Conservation (phyloP, 352 stramenopile genomes). For the Peronosclerospora sorghi region DNA sequence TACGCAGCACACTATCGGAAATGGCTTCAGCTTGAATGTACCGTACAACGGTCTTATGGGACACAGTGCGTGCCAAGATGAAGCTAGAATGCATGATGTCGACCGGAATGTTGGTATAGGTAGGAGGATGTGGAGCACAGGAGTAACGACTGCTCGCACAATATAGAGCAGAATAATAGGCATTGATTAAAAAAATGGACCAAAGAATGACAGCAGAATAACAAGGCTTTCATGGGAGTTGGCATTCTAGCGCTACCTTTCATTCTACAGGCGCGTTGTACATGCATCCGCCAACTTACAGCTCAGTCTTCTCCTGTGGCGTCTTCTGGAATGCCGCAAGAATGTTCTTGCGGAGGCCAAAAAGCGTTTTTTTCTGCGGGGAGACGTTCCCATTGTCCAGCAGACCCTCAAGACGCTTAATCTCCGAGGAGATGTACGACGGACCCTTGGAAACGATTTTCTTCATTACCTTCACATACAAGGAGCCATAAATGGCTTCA, state of each 20-base stretch:
- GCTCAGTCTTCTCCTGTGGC: constrained; percentile 30
- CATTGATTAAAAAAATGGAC: constrained; percentile 10
- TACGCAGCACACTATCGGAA: constrained; percentile 74
- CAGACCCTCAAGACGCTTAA: constrained; percentile 69
- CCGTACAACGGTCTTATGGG: neutral
- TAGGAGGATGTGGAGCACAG: neutral
- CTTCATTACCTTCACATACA: constrained; percentile 87
- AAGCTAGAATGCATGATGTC: constrained; percentile 2
- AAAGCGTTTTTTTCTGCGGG: constrained; percentile 83
- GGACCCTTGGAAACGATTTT: constrained; percentile 84
- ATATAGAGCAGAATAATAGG: constrained; percentile 21
- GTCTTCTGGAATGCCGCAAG: constrained; percentile 56
- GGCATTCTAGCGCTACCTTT: constrained; percentile 12
- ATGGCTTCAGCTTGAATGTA: constrained; percentile 64
- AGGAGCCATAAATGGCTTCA: constrained; percentile 61
- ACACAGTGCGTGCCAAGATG: neutral
- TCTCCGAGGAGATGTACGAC: constrained; percentile 75
- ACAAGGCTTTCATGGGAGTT: constrained; percentile 3
- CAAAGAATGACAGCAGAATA: neutral
- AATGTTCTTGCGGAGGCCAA: constrained; percentile 86
- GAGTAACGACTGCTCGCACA: constrained; percentile 5
- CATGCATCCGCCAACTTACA: constrained; percentile 16
- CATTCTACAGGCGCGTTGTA: constrained; percentile 5
- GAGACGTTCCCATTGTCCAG: constrained; percentile 74
- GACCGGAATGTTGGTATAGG: constrained; percentile 2